A percentile compares a stretch with the other conserved stretches of the same genome.
These are phyloP conservation scores for Kazachstania africana DNA, from an alignment of 805 yeast species.

Conservation along the genomic window DNA sequence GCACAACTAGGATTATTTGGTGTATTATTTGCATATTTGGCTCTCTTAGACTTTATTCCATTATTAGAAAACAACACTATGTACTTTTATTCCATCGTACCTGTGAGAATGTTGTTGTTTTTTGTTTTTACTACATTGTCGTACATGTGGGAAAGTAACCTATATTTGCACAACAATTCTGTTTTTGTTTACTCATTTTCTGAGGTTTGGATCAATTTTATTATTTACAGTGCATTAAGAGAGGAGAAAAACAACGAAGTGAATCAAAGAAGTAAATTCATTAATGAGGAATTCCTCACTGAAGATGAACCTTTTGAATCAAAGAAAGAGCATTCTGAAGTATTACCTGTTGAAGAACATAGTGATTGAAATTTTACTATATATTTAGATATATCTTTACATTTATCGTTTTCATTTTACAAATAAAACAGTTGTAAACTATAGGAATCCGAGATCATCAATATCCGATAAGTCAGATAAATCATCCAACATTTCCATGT, in stretches of 20 bases:
- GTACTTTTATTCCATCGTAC: slow-evolving; percentile 51
- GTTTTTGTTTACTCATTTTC: slow-evolving; percentile 48
- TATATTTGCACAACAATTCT: slow-evolving; percentile 45
- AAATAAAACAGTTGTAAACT: too few relatives aligned
- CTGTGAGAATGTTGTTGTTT: slow-evolving; percentile 39
- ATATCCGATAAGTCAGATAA: slow-evolving; percentile 26
- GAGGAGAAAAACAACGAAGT: slow-evolving; percentile 48
- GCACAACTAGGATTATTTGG: slow-evolving; percentile 41
- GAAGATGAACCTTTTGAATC: slow-evolving; percentile 3
- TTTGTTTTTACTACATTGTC: slow-evolving; percentile 40
- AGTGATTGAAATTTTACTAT: too few relatives aligned
- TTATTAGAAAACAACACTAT: slow-evolving; percentile 31
- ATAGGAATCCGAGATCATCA: slow-evolving; percentile 23
- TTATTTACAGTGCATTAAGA: slow-evolving; percentile 48
- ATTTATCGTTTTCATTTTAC: too few relatives aligned
- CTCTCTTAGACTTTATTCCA: slow-evolving; percentile 49
- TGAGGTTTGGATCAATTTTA: slow-evolving; percentile 61
- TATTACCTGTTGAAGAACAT: not conserved
- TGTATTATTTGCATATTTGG: slow-evolving; percentile 33
- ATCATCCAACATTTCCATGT: slow-evolving; percentile 20
- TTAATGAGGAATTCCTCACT: slow-evolving; percentile 2
- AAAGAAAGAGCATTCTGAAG: slow-evolving; percentile 1
- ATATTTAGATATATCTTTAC: too few relatives aligned
- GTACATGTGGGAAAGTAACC: slow-evolving; percentile 33
- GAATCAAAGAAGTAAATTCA: slow-evolving; percentile 17